Percentiles rank a stretch among this genome's conserved stretches.
Evolutionary conservation across 805 yeast genomes (phyloP).

Genomic region (Lipomyces anomalus): DNA sequence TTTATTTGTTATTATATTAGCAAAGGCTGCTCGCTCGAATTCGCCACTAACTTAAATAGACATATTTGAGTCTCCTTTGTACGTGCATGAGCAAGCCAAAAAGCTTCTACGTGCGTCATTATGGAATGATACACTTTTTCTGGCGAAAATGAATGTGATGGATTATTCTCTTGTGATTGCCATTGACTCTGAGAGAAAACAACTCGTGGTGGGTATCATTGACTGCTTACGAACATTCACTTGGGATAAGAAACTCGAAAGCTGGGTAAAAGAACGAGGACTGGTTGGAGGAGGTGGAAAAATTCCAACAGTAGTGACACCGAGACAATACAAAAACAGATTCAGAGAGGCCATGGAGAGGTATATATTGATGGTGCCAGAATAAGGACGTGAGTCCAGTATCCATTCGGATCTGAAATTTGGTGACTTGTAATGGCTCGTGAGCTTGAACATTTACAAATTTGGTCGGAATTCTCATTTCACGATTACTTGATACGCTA

Average conservation of each 20-base stretch:
- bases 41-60: slow-evolving; percentile 29
- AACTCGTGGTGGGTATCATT: slow-evolving; percentile 86
- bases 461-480: no score
- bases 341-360: slow-evolving; percentile 98
- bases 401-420: no score
- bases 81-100: slow-evolving; percentile 88
- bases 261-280: slow-evolving; percentile 97
- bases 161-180: slow-evolving; percentile 95
- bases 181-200: slow-evolving; percentile 56
- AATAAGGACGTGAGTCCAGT: no score
- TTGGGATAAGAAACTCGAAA: slow-evolving; percentile 97
- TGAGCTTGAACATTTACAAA: no score
- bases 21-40: background rate
- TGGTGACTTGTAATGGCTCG: no score
- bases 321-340: slow-evolving; percentile 87
- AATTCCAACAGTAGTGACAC: slow-evolving; percentile 96
- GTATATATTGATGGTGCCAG: slow-evolving; percentile 87
- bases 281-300: slow-evolving; percentile 80
- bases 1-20: no score
- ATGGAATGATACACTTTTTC: slow-evolving; percentile 90
- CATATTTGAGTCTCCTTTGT: slow-evolving; percentile 91
- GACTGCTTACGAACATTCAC: slow-evolving; percentile 93
- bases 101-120: slow-evolving; percentile 77
- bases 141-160: slow-evolving; percentile 98
- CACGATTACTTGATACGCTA: no score